phyloP scores from a whole-genome alignment of 805 yeast genomes.

The Suhomyces canberraensis region DNA sequence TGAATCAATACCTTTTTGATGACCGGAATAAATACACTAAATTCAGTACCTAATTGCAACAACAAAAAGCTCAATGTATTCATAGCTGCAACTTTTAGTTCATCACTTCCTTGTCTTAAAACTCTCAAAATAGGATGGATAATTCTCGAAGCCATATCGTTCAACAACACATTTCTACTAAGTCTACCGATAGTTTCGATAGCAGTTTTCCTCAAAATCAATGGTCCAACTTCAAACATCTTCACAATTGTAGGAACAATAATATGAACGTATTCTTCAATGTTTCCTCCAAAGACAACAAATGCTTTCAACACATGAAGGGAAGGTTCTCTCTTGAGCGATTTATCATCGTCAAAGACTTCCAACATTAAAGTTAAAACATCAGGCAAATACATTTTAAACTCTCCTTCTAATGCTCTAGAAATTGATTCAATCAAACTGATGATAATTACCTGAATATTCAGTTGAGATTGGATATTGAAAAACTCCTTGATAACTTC shows the following conservation, averaged over 20 bases:
- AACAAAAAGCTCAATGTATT: constrained; percentile 76
- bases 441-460: constrained; percentile 75
- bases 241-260: constrained; percentile 83
- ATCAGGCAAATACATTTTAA: constrained; percentile 76
- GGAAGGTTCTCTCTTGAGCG: constrained; percentile 58
- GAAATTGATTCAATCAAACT: constrained; percentile 81
- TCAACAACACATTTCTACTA: constrained; percentile 65
- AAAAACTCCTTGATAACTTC: constrained; percentile 74
- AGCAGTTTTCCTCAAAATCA: constrained; percentile 64
- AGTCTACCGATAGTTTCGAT: constrained; percentile 81
- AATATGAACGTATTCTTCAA: constrained; percentile 85
- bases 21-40: constrained; percentile 80
- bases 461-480: constrained; percentile 37
- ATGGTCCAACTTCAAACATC: constrained; percentile 69
- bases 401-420: constrained; percentile 85
- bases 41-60: constrained; percentile 80
- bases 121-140: constrained; percentile 82
- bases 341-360: constrained; percentile 69
- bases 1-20: constrained; percentile 63
- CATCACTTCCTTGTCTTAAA: constrained; percentile 51
- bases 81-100: constrained; percentile 61
- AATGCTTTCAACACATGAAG: constrained; percentile 76
- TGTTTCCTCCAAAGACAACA: constrained; percentile 80
- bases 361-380: constrained; percentile 73
- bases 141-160: constrained; percentile 87